phyloP scores from a whole-genome alignment of 805 yeast genomes.

The Metschnikowia reukaufii region DNA sequence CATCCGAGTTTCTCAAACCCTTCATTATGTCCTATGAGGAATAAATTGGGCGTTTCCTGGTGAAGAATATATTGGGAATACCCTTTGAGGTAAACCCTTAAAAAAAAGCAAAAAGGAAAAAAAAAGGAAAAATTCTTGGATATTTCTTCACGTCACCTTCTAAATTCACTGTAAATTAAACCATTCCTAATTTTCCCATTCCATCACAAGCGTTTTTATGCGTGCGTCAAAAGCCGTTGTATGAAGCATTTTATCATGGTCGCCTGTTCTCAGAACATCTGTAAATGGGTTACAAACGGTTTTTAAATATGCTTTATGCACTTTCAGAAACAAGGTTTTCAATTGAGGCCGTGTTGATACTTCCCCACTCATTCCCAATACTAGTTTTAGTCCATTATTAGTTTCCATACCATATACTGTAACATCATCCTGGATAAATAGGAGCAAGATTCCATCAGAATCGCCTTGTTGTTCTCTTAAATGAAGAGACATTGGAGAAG shows the following conservation, averaged over 20 bases:
- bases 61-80: no score
- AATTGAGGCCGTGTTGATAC: conserved; percentile 14
- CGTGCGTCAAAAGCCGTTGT: conserved; percentile 31
- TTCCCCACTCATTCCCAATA: conserved; percentile 47
- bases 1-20: no score
- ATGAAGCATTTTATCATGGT: conserved; percentile 29
- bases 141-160: no score
- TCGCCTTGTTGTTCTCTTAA: conserved; percentile 36
- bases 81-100: no score
- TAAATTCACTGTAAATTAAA: background rate
- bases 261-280: conserved; percentile 21
- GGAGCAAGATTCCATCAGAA: conserved; percentile 37
- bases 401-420: conserved; percentile 69
- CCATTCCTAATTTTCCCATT: no score
- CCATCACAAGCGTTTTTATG: conserved; percentile 27
- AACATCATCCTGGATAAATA: conserved; percentile 67
- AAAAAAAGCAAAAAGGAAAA: no score
- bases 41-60: no score
- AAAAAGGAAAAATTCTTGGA: no score
- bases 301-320: conserved; percentile 56
- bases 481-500: conserved; percentile 48
- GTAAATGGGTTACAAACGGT: conserved; percentile 65
- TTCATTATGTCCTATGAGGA: no score
- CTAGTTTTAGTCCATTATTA: conserved; percentile 64
- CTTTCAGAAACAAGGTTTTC: conserved; percentile 28